These are phyloP conservation scores for Coemansia sp. DNA, from an alignment of 192 early-diverging fungal species.

Conservation along the genomic window DNA sequence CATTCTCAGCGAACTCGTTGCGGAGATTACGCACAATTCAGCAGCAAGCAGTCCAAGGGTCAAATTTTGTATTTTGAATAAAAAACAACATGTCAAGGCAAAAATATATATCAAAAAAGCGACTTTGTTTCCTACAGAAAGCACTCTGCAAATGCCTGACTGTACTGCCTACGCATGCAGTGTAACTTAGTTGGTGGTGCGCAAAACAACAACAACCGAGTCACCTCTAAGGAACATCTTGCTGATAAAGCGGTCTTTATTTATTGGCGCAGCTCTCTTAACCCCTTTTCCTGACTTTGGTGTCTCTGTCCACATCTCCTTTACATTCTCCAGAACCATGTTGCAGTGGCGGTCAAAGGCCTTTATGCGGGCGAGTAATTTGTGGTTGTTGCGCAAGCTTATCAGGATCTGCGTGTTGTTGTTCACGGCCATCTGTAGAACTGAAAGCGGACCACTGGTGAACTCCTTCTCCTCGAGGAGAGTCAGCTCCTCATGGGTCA, in stretches of 20 bases:
- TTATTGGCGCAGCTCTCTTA: constrained; percentile 93
- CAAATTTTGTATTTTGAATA: no score
- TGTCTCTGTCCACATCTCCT: constrained; percentile 98
- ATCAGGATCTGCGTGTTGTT: constrained; percentile 97
- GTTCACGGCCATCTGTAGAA: constrained; percentile 88
- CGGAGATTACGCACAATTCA: no score
- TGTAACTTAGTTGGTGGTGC: constrained; percentile 24
- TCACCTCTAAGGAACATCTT: constrained; percentile 98
- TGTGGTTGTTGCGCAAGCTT: constrained; percentile 96
- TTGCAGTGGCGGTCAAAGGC: constrained; percentile 99
- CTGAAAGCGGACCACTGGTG: constrained; percentile 93
- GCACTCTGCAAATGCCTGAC: neutral
- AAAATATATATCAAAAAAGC: no score
- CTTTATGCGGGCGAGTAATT: constrained; percentile 95
- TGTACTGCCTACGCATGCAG: no score
- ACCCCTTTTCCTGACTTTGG: constrained; percentile 85
- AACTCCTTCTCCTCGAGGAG: constrained; percentile 93
- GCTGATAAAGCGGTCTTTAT: constrained; percentile 97
- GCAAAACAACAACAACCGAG: constrained; percentile 81
- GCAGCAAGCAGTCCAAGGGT: no score
- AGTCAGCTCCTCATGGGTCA: constrained; percentile 74
- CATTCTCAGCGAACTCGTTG: no score
- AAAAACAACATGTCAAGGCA: no score
- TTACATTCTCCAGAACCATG: constrained; percentile 99
- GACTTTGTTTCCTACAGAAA: neutral